Base-by-base conservation (phyloP, 2,329 filamentous ascomycete genomes). In the Pseudogymnoascus pannorum region DNA sequence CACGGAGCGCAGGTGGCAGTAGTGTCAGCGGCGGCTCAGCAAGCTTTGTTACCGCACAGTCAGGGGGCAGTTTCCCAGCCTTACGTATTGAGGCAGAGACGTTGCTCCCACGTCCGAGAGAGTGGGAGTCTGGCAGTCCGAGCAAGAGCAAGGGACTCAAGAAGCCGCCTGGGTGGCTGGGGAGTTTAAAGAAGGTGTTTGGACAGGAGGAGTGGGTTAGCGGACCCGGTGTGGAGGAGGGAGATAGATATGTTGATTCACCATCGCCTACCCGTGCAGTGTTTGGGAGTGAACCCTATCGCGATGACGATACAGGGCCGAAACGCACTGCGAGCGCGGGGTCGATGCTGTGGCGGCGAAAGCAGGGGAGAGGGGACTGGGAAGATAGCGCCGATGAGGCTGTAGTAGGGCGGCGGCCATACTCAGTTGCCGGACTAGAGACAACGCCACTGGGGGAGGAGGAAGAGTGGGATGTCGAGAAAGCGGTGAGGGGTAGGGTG, bases 381-480 rank as follows among this genome's bases (percentile, higher is more conserved):
- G 76, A 76, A 33, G 77, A 73, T 72, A 70, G 68, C 24, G 66
- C 62, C 1, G 62, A 65, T 24, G 67, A 48, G 64, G 63, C 4
- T 61, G 63, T 22, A 58, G 64, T 12, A 20, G 58, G 54, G 54
- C 31, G 18, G 29, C 20, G 33, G 9, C 31, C 31, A 35, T 61
- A 35, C n/a, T 35, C 54, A 12, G 44, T 59, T 57, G 57, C 61
- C 9, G 42, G 38, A 57, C 40, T n/a, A 22, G 24, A 24, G 29
- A 20, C 18, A 26, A 61, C 68, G 70, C 59, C 72, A 67, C 71
- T 60, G 69, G 76, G 59, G 72, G 70, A 67, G 54, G 69, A 70
- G 35, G 76, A 77, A 31, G 87, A 91, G 60, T 90, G 88, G 88
- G 89, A 92, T 67, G 84, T 92, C 38, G 89, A 92, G 72, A 79